phyloP scores from a whole-genome alignment of 2,329 filamentous ascomycete genomes.

The Mollisia scopiformis region DNA sequence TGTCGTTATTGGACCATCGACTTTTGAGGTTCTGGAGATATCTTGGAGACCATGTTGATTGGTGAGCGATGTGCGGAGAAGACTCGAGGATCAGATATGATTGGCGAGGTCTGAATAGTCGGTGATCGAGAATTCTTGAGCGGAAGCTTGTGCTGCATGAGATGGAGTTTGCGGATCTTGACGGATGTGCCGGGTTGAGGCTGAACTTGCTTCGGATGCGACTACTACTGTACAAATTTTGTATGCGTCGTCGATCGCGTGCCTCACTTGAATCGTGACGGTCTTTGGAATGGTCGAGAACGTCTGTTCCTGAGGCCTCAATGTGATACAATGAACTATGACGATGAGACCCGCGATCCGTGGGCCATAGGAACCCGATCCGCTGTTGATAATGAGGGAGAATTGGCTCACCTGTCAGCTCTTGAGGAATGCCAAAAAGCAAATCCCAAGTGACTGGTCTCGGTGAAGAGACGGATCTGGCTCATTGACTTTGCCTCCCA shows the following conservation, averaged over 20 bases:
- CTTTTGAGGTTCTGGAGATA: not conserved
- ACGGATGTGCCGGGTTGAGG: slow-evolving; percentile 11
- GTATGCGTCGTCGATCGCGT: not conserved
- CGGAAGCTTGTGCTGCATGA: not conserved
- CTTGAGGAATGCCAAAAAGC: not conserved
- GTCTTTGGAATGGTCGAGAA: not conserved
- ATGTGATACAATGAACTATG: not conserved
- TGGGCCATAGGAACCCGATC: not conserved
- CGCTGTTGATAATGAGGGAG: not conserved
- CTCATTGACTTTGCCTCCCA: slow-evolving; percentile 4
- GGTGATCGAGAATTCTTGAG: not conserved
- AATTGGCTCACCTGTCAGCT: not conserved
- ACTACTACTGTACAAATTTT: not conserved
- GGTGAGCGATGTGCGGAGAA: not conserved
- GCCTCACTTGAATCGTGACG: not conserved
- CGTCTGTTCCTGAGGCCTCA: not conserved
- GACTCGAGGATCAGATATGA: not conserved
- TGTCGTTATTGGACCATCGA: not conserved
- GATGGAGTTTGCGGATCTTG: not conserved
- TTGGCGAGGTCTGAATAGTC: not conserved
- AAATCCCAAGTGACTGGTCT: not conserved
- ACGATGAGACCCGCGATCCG: not conserved
- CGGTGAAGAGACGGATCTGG: not conserved
- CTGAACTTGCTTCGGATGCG: slow-evolving; percentile 5
- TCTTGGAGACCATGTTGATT: not conserved